Conservation (phyloP, 768 basidiomycete species). For the Dacryopinax spathularia region DNA sequence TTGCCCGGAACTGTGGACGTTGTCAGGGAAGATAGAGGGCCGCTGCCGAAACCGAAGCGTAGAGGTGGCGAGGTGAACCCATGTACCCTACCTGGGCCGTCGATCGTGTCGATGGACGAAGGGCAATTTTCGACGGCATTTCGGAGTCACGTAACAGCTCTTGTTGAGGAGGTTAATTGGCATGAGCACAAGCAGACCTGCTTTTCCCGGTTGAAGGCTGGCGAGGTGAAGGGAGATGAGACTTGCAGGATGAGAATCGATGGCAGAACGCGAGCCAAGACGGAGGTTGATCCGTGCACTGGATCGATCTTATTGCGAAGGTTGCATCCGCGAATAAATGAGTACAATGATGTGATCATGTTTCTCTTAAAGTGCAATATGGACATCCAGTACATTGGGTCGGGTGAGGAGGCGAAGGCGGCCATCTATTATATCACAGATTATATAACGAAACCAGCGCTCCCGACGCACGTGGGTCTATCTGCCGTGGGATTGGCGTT, state of each 20-base stretch:
- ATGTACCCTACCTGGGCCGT: conserved; percentile 12
- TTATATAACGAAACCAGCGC: conserved; percentile 34
- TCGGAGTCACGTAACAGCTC: conserved; percentile 17
- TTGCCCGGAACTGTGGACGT: conserved; percentile 10
- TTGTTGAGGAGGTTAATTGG: conserved; percentile 21
- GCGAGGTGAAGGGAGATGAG: background rate
- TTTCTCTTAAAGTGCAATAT: conserved; percentile 30
- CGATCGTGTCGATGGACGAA: background rate
- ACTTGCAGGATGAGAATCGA: background rate
- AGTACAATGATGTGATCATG: conserved; percentile 31
- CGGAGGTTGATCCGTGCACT: conserved; percentile 16
- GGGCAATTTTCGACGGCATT: background rate
- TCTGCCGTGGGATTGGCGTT: conserved; percentile 27
- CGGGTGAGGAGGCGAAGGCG: conserved; percentile 31
- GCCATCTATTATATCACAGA: conserved; percentile 36
- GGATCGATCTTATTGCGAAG: conserved; percentile 18
- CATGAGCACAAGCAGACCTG: conserved; percentile 14
- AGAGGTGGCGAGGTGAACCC: background rate
- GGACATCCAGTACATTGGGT: conserved; percentile 35
- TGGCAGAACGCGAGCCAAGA: background rate
- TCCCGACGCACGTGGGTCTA: conserved; percentile 30
- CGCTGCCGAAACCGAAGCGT: conserved; percentile 12
- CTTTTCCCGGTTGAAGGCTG: background rate
- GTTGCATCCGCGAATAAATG: conserved; percentile 31
- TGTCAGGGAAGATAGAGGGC: background rate